Evolutionary conservation across 176 grass and related monocot species (phyloP), one percentile per base, ranked within the genome.

Genomic region (Tillandsia leiboldiana): DNA sequence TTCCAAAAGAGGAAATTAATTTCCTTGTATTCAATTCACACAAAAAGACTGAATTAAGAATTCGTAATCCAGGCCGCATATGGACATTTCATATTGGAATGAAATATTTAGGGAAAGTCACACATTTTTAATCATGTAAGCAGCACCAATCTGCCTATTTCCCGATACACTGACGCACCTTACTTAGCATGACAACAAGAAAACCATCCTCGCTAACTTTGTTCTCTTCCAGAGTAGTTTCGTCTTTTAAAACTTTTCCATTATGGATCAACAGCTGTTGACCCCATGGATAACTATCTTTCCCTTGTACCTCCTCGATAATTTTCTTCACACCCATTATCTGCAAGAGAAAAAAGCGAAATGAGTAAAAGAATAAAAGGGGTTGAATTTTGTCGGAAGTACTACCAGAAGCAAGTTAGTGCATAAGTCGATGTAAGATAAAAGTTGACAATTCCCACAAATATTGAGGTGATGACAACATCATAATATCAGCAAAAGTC

Each of bases 261-360:
- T 82, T 82, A 66, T 90, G 78, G 81, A 99, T 93, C 69, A 99
- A 27, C 50, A 99, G 58, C 66, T 93, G 94, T 48, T 93, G 94
- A 3, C 94, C 82, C 82, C 94, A 90, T 47, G 94, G 89, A 64
- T 86, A 93, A 48, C 13, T 93, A 78, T 90, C 94, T 75, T 93
- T 99, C 53, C 94, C 94, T 84, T 87, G 87, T 57, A 82, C 65
- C 65, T 86, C 89, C 76, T 99, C 89, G 23, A 99, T 99, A 9
- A 83, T 99, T 51, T 92, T 93, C 82, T 99, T 99, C 57, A 90
- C 84, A 54, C 75, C 87, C 89, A 99, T 99, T 79, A 93, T 88
- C 94, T 99, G 68, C 33, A 42, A 42, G 33, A 42, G 33, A 42
- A 42, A 42, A 42, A 42, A 42, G 33, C 4, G 33, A 42, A 42